A percentile compares a stretch with the other conserved stretches of the same genome.
These are phyloP conservation scores for Phytophthora parvispora DNA, from an alignment of 352 stramenopile genomes.

Conservation along the genomic window DNA sequence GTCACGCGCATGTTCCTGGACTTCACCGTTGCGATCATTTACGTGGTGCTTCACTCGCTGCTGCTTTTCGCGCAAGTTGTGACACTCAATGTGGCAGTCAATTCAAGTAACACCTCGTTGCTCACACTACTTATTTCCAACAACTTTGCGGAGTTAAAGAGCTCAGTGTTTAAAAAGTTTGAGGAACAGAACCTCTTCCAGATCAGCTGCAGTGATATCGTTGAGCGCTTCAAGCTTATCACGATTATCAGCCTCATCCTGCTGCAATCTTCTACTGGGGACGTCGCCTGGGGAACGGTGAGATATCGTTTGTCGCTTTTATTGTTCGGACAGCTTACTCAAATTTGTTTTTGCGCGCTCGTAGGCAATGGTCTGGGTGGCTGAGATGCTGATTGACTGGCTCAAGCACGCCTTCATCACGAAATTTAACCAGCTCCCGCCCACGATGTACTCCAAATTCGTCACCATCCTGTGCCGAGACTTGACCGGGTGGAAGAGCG, in stretches of 20 bases:
- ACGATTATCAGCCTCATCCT: slow-evolving; percentile 97
- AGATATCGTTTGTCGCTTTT: slow-evolving; percentile 10
- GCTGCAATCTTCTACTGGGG: slow-evolving; percentile 86
- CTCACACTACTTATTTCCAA: slow-evolving; percentile 97
- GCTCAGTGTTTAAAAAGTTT: slow-evolving; percentile 98
- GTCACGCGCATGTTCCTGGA: slow-evolving; percentile 81
- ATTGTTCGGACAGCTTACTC: slow-evolving; percentile 2
- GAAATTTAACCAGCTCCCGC: slow-evolving; percentile 99
- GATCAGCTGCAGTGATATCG: slow-evolving; percentile 97
- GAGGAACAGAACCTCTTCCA: slow-evolving; percentile 98
- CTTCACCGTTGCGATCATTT: slow-evolving; percentile 81
- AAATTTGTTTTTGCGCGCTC: not conserved
- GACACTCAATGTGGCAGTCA: slow-evolving; percentile 98
- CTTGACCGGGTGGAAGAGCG: slow-evolving; percentile 94
- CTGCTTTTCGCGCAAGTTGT: slow-evolving; percentile 98
- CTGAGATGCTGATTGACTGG: slow-evolving; percentile 98
- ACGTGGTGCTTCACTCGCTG: slow-evolving; percentile 93
- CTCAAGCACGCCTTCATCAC: slow-evolving; percentile 99
- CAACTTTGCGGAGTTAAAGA: slow-evolving; percentile 99
- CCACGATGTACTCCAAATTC: slow-evolving; percentile 96
- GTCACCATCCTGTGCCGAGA: slow-evolving; percentile 95
- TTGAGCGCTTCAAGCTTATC: slow-evolving; percentile 98
- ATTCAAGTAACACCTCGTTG: slow-evolving; percentile 95
- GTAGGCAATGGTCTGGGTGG: slow-evolving; percentile 92
- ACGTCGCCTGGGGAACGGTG: slow-evolving; percentile 85